Conservation (phyloP, 1,284 basidiomycete genomes). For the Pterulicium gracile region DNA sequence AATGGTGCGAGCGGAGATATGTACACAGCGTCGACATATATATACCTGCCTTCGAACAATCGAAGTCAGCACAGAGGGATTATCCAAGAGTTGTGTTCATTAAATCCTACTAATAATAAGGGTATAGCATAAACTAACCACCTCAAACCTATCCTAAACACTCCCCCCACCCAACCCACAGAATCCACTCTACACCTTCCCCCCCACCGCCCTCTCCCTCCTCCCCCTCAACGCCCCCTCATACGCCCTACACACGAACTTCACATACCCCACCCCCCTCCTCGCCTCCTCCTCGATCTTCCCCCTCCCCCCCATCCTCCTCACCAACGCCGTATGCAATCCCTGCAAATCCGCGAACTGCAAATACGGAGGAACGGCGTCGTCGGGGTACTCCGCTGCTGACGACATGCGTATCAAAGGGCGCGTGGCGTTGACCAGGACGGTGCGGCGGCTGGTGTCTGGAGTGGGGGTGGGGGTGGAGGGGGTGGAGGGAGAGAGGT, state of each 20-base stretch:
- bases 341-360: slow-evolving; percentile 26
- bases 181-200: background rate
- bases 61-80: too few relatives aligned
- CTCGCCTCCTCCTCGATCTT: slow-evolving; percentile 10
- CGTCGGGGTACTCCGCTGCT: slow-evolving; percentile 17
- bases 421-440: background rate
- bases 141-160: background rate
- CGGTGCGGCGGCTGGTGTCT: background rate
- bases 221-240: slow-evolving; percentile 25
- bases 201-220: slow-evolving; percentile 13
- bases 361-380: slow-evolving; percentile 28
- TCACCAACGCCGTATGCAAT: slow-evolving; percentile 26
- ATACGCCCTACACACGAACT: slow-evolving; percentile 27
- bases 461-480: background rate
- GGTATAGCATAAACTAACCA: too few relatives aligned
- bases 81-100: too few relatives aligned
- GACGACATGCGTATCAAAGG: background rate
- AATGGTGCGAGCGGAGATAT: too few relatives aligned
- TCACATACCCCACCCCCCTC: slow-evolving; percentile 22
- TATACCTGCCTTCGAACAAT: too few relatives aligned
- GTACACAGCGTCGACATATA: too few relatives aligned
- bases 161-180: background rate
- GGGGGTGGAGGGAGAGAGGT: background rate
- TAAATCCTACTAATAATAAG: too few relatives aligned
- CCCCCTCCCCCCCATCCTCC: background rate